These are phyloP conservation scores for Chamaecrista fasciculata DNA, from an alignment of 306 rosid genomes.

Conservation along the genomic window DNA sequence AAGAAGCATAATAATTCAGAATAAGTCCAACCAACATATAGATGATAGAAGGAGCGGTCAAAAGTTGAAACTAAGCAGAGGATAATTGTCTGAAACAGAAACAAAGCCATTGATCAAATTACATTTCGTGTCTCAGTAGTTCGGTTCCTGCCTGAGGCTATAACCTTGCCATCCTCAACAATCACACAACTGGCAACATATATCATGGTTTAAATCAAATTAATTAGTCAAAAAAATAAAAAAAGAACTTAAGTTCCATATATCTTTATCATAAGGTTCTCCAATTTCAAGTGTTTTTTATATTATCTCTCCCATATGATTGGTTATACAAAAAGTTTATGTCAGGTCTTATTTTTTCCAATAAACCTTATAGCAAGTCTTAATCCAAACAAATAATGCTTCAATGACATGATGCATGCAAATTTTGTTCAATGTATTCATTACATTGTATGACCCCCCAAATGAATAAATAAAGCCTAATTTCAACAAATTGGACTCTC, in stretches of 20 bases:
- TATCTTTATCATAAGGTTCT: too few species aligned
- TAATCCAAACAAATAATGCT: not conserved
- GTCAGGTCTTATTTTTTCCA: too few species aligned
- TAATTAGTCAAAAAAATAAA: not conserved
- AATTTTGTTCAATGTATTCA: not conserved
- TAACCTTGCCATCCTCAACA: constrained; percentile 68
- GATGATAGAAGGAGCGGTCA: constrained; percentile 1
- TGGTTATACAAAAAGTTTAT: too few species aligned
- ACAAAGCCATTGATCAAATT: constrained; percentile 25
- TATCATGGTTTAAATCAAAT: constrained; percentile 27
- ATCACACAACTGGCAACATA: constrained; percentile 68
- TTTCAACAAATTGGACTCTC: constrained; percentile 1
- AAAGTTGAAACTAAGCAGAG: constrained; percentile 6
- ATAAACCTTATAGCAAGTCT: too few species aligned
- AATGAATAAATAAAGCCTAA: constrained; percentile 8
- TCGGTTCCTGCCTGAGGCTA: constrained; percentile 83
- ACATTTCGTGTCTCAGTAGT: constrained; percentile 86
- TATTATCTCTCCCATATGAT: too few species aligned
- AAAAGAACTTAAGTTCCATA: too few species aligned
- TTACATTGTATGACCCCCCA: not conserved
- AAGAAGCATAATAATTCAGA: not conserved
- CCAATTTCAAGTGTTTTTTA: too few species aligned
- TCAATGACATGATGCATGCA: not conserved
- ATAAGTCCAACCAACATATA: not conserved
- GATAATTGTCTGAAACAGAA: not conserved